phyloP scores from a whole-genome alignment of 371 early-diverging fungal species.

The Dinochytrium kinnereticum region DNA sequence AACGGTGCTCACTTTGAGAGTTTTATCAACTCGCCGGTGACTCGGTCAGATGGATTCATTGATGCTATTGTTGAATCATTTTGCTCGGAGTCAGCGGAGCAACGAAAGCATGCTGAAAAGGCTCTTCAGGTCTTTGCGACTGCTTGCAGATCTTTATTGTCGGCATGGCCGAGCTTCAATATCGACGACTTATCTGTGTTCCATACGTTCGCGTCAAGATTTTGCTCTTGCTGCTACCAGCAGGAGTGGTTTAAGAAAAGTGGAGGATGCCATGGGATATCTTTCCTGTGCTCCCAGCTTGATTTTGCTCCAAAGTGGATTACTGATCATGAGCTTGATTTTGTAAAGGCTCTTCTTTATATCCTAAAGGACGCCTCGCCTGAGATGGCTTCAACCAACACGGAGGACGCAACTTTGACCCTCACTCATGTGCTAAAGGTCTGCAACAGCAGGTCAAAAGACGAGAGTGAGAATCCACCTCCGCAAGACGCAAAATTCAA shows the following conservation, averaged over 20 bases:
- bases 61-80: constrained; percentile 82
- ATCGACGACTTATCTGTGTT: constrained; percentile 71
- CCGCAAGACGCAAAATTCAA: constrained; percentile 46
- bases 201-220: constrained; percentile 75
- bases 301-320: constrained; percentile 89
- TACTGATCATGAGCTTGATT: constrained; percentile 89
- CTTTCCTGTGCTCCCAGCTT: constrained; percentile 78
- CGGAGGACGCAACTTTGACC: constrained; percentile 78
- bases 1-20: constrained; percentile 58
- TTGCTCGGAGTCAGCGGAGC: constrained; percentile 67
- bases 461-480: constrained; percentile 11
- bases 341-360: constrained; percentile 89
- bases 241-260: constrained; percentile 83
- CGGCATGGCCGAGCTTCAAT: constrained; percentile 38
- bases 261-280: constrained; percentile 91
- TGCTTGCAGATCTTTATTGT: constrained; percentile 60
- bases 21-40: constrained; percentile 42
- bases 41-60: constrained; percentile 61
- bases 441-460: constrained; percentile 69
- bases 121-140: constrained; percentile 69
- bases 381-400: constrained; percentile 77
- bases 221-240: constrained; percentile 85
- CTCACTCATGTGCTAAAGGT: constrained; percentile 79
- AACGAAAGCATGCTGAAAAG: constrained; percentile 74
- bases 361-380: constrained; percentile 91